These are phyloP conservation scores for Astrothelium subdiscretum DNA, from an alignment of 495 filamentous ascomycete genomes.

Conservation along the genomic window DNA sequence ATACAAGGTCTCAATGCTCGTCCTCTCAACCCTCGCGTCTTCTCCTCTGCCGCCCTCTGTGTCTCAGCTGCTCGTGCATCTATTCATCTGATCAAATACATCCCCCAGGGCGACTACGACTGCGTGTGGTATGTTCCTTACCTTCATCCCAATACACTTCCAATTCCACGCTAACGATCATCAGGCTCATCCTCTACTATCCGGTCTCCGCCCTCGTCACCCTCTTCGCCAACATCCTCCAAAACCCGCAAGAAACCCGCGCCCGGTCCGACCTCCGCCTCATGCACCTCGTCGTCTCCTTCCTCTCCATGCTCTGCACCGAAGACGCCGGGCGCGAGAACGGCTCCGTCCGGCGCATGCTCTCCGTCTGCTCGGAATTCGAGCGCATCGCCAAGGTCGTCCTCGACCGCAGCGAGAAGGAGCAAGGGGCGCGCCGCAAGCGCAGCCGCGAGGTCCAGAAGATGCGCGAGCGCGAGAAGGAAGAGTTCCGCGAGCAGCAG, in stretches of 20 bases:
- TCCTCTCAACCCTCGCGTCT: slow-evolving; percentile 86
- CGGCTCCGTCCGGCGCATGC: slow-evolving; percentile 82
- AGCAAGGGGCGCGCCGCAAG: slow-evolving; percentile 64
- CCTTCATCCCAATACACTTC: not conserved
- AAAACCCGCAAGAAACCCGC: slow-evolving; percentile 84
- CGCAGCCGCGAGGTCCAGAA: slow-evolving; percentile 51
- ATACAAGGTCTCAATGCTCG: slow-evolving; percentile 84
- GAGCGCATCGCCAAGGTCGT: slow-evolving; percentile 89
- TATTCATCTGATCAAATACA: slow-evolving; percentile 88
- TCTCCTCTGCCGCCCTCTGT: slow-evolving; percentile 84
- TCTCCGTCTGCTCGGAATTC: slow-evolving; percentile 85
- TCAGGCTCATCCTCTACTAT: slow-evolving; percentile 91
- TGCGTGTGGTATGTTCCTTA: slow-evolving; percentile 73
- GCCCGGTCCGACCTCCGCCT: slow-evolving; percentile 79
- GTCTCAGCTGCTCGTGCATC: slow-evolving; percentile 86
- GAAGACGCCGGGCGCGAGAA: slow-evolving; percentile 72
- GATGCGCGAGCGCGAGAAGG: slow-evolving; percentile 24
- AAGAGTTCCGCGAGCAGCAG: slow-evolving; percentile 15
- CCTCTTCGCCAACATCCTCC: slow-evolving; percentile 90
- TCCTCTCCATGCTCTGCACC: slow-evolving; percentile 65
- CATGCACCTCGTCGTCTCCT: slow-evolving; percentile 87
- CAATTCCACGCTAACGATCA: not conserved
- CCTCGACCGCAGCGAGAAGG: slow-evolving; percentile 80
- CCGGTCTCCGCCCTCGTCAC: slow-evolving; percentile 93
- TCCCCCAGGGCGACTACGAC: slow-evolving; percentile 85